Percentiles rank a stretch among this genome's conserved stretches.
phyloP scores from a whole-genome alignment of 805 yeast species.

The Metschnikowia cerradonensis region DNA sequence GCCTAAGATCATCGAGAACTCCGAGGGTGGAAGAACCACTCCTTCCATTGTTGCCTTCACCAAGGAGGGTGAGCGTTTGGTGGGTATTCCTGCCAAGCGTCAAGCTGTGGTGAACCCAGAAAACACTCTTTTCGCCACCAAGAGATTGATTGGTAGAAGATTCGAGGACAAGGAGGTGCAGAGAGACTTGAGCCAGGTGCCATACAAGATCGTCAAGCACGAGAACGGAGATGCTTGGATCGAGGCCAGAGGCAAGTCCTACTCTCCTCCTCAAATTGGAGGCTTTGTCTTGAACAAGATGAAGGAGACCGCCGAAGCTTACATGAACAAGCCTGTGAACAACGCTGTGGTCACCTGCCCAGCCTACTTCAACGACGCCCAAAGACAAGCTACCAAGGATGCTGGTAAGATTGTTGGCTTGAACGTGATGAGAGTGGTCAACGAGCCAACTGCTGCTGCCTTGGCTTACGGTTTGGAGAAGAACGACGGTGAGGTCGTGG shows the following conservation, averaged over 20 bases:
- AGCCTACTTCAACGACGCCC: conserved; percentile 87
- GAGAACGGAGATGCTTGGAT: conserved; percentile 95
- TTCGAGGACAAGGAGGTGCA: conserved; percentile 87
- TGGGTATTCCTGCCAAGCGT: conserved; percentile 93
- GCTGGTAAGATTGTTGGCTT: conserved; percentile 97
- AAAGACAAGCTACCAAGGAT: conserved; percentile 92
- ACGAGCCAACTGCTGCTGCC: conserved; percentile 93
- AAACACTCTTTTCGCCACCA: conserved; percentile 91
- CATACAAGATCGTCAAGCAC: conserved; percentile 88
- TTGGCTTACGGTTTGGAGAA: conserved; percentile 92
- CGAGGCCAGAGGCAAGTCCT: conserved; percentile 79
- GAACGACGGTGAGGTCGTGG: conserved; percentile 78
- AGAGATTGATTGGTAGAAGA: conserved; percentile 91
- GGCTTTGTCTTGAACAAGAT: conserved; percentile 90
- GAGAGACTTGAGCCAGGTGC: conserved; percentile 81
- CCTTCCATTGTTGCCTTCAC: conserved; percentile 96
- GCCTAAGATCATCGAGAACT: conserved; percentile 76
- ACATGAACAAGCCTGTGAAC: conserved; percentile 80
- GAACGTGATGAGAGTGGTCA: conserved; percentile 83
- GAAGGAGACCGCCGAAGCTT: conserved; percentile 97
- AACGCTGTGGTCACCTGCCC: conserved; percentile 92
- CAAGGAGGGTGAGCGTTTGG: conserved; percentile 75
- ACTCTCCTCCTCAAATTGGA: conserved; percentile 95
- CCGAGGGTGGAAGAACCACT: conserved; percentile 64
- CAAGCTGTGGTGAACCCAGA: conserved; percentile 94